Conservation (phyloP, 1,284 basidiomycete genomes). For the Puccinia polysora region DNA sequence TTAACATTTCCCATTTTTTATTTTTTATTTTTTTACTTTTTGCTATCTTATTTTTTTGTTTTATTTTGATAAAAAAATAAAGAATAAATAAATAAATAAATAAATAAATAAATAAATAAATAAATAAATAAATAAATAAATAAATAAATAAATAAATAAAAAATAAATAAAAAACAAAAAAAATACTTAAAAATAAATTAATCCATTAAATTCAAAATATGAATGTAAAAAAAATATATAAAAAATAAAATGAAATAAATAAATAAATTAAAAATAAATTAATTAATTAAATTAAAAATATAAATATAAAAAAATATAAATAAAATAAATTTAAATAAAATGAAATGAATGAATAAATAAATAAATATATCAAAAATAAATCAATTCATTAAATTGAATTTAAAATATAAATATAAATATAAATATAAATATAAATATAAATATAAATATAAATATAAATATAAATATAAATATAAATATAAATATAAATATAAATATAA, state of each 20-base stretch:
- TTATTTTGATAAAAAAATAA: constrained; percentile 1
- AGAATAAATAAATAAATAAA: background rate
- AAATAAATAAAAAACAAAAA: background rate
- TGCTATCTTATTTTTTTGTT: too few relatives aligned
- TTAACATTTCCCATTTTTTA: too few relatives aligned
- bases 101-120: background rate
- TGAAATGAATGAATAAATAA: background rate
- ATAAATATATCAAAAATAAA: background rate
- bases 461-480: background rate
- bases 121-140: background rate
- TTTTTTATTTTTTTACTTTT: too few relatives aligned
- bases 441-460: background rate
- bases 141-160: background rate
- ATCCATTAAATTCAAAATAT: background rate
- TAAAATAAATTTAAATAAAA: background rate
- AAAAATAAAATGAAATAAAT: background rate
- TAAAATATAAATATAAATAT: too few relatives aligned
- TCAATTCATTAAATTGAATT: background rate
- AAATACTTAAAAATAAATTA: background rate
- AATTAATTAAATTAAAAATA: background rate
- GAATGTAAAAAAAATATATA: background rate
- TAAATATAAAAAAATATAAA: background rate
- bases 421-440: too few relatives aligned
- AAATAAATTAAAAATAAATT: background rate
- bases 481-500: background rate